Conservation (phyloP, 73 alveolate species). For the Paramecium caudatum region DNA sequence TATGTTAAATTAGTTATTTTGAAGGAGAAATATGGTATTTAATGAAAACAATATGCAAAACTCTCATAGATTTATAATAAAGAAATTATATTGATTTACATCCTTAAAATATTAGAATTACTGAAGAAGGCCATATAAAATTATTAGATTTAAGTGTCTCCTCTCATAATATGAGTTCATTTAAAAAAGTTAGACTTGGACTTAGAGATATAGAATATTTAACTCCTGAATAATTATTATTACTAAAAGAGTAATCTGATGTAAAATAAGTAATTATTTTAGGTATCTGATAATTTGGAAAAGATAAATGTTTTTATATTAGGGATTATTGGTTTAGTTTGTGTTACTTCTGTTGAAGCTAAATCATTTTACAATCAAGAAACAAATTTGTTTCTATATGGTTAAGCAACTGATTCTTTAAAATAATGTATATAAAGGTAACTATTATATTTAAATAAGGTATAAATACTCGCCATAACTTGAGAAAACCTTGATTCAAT, state of each 20-base stretch:
- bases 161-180: not conserved
- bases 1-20: not conserved
- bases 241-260: not conserved
- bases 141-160: slow-evolving; percentile 30
- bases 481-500: not conserved
- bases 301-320: slow-evolving; percentile 23
- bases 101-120: slow-evolving; percentile 42
- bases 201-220: slow-evolving; percentile 42
- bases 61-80: not conserved
- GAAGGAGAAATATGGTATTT: slow-evolving; percentile 62
- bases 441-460: not conserved
- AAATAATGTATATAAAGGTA: not conserved
- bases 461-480: not conserved
- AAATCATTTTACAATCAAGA: slow-evolving; percentile 9
- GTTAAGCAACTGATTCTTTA: not conserved
- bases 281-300: not conserved
- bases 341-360: not conserved
- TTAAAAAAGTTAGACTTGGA: slow-evolving; percentile 21
- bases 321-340: slow-evolving; percentile 8
- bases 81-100: slow-evolving; percentile 22
- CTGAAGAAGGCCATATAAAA: slow-evolving; percentile 34
- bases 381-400: not conserved
- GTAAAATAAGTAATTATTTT: not conserved
- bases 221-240: slow-evolving; percentile 36
- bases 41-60: not conserved